Conservation (phyloP, 2,329 filamentous ascomycete genomes). For the Talaromyces albobiverticillius region DNA sequence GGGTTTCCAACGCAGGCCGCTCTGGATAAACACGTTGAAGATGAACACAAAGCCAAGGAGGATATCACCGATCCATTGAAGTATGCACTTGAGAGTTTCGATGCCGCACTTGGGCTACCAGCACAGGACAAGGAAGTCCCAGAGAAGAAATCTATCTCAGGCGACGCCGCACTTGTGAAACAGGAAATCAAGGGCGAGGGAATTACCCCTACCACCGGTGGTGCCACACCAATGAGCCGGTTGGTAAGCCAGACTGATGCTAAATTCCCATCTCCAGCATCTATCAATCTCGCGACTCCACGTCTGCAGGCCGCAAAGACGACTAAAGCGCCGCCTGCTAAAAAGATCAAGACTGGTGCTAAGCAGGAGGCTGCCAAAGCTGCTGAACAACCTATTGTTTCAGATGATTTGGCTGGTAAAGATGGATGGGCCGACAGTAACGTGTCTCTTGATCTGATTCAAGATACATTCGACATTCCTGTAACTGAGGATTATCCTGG, state of each 20-base stretch:
- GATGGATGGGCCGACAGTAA: conserved; percentile 38
- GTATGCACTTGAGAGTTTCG: conserved; percentile 55
- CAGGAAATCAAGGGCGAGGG: conserved; percentile 25
- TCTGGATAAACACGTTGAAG: conserved; percentile 54
- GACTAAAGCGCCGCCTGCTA: conserved; percentile 24
- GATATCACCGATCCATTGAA: conserved; percentile 53
- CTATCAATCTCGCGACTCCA: conserved; percentile 33
- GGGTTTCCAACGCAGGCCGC: conserved; percentile 56
- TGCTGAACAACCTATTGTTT: conserved; percentile 7
- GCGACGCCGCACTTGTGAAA: conserved; percentile 18
- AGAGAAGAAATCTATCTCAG: conserved; percentile 11
- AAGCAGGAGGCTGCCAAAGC: conserved; percentile 22
- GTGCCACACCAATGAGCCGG: conserved; percentile 32
- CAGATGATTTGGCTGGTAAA: conserved; percentile 18
- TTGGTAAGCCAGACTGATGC: conserved; percentile 30
- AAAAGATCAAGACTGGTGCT: conserved; percentile 26
- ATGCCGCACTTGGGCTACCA: conserved; percentile 44
- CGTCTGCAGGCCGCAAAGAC: conserved; percentile 25
- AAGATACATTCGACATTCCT: conserved; percentile 35
- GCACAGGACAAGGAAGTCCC: conserved; percentile 39
- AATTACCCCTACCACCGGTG: conserved; percentile 27
- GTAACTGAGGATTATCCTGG: conserved; percentile 25
- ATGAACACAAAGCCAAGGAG: conserved; percentile 50
- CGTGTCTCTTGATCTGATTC: conserved; percentile 36
- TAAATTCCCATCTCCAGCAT: conserved; percentile 33